Evolutionary conservation across 306 rosid genomes (phyloP).

Genomic region (Cucumis cinereus): DNA sequence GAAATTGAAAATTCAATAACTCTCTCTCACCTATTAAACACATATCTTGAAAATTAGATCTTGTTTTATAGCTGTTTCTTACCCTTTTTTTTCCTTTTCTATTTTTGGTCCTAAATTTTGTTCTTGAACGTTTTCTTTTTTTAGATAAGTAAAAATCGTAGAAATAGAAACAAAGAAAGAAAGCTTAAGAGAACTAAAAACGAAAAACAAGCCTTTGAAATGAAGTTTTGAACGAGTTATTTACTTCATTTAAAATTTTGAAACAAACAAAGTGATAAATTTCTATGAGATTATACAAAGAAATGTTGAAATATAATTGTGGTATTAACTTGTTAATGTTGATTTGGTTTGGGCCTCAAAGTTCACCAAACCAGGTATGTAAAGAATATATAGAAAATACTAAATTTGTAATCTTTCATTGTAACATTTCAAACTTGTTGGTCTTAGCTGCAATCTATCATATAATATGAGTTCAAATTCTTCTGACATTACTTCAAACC

Average conservation of each 20-base stretch:
- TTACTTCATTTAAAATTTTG: background rate
- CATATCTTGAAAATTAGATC: no score
- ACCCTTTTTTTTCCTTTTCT: no score
- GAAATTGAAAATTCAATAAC: no score
- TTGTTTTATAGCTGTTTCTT: no score
- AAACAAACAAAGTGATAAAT: background rate
- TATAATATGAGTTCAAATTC: background rate
- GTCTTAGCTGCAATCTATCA: background rate
- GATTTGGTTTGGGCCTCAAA: background rate
- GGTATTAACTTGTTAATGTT: background rate
- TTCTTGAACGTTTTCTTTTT: no score
- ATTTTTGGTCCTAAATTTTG: no score
- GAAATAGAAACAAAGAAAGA: no score
- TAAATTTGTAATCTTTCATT: background rate
- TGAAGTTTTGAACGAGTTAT: background rate
- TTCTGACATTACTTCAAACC: background rate
- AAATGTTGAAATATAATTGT: background rate
- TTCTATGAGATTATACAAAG: background rate
- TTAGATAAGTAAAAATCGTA: no score
- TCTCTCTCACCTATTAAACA: no score
- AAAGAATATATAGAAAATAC: background rate
- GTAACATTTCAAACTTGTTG: background rate
- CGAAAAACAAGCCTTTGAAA: no score
- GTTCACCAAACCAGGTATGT: background rate
- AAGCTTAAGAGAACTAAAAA: no score